Evolutionary conservation across 768 basidiomycete species (phyloP).

Genomic region (Naganishia onofrii): DNA sequence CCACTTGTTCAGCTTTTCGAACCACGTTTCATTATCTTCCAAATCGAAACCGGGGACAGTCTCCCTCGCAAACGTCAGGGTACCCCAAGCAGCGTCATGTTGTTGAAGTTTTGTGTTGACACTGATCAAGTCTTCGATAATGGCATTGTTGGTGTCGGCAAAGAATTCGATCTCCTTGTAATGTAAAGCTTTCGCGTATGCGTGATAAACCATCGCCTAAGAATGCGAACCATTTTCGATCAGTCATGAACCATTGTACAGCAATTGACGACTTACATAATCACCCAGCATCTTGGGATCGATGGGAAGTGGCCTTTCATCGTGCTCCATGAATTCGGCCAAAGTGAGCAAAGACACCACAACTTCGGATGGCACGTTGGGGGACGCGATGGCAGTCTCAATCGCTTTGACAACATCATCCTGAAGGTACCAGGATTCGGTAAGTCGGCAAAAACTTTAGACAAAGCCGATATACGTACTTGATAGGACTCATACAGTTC

Average conservation of each 20-base stretch:
- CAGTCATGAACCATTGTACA: too few relatives aligned
- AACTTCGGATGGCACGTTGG: conserved; percentile 75
- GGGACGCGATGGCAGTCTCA: conserved; percentile 72
- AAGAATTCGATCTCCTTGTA: conserved; percentile 99
- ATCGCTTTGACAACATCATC: conserved; percentile 92
- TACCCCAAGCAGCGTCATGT: conserved; percentile 97
- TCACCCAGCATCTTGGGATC: conserved; percentile 89
- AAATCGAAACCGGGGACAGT: conserved; percentile 68
- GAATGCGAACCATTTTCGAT: conserved; percentile 22
- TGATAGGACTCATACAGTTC: conserved; percentile 96
- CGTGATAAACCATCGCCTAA: conserved; percentile 78
- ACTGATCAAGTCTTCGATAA: conserved; percentile 89
- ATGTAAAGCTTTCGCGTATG: conserved; percentile 94
- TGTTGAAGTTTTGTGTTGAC: conserved; percentile 97
- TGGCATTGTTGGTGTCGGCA: conserved; percentile 76
- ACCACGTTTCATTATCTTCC: conserved; percentile 95
- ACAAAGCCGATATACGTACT: conserved; percentile 55
- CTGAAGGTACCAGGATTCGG: conserved; percentile 55
- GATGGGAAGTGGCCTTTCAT: conserved; percentile 91
- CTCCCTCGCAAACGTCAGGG: conserved; percentile 80
- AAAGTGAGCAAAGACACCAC: conserved; percentile 87
- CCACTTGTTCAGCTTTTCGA: conserved; percentile 92
- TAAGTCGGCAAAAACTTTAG: background rate
- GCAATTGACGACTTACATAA: conserved; percentile 55
- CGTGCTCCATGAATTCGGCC: conserved; percentile 98